phyloP scores from a whole-genome alignment of 1,284 basidiomycete species.

The Tilletia horrida region DNA sequence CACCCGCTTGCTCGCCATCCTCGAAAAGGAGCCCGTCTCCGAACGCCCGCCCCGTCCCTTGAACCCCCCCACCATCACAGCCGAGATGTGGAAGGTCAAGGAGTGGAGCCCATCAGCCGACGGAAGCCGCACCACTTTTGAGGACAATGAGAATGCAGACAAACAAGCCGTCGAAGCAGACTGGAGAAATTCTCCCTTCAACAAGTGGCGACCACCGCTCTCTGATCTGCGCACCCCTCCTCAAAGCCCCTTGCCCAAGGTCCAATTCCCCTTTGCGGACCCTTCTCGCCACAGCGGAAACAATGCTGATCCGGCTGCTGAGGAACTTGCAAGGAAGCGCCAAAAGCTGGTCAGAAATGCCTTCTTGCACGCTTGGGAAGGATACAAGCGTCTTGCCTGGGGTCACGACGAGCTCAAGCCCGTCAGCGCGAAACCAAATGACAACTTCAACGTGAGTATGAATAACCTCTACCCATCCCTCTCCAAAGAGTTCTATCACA shows the following conservation, averaged over 20 bases:
- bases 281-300: slow-evolving; percentile 34
- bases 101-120: slow-evolving; percentile 32
- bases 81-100: slow-evolving; percentile 26
- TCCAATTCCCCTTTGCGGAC: slow-evolving; percentile 43
- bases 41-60: slow-evolving; percentile 12
- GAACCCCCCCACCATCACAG: slow-evolving; percentile 27
- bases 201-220: slow-evolving; percentile 43
- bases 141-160: slow-evolving; percentile 37
- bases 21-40: slow-evolving; percentile 27
- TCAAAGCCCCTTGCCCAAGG: slow-evolving; percentile 26
- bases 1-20: slow-evolving; percentile 24
- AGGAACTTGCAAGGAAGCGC: slow-evolving; percentile 36
- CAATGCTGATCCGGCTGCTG: slow-evolving; percentile 32
- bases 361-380: slow-evolving; percentile 62
- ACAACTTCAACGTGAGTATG: slow-evolving; percentile 49
- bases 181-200: slow-evolving; percentile 34
- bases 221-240: slow-evolving; percentile 24
- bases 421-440: slow-evolving; percentile 44
- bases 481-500: neutral
- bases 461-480: too few relatives aligned
- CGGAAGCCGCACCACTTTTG: slow-evolving; percentile 32
- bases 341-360: slow-evolving; percentile 60
- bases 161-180: slow-evolving; percentile 36
- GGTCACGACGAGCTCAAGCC: slow-evolving; percentile 65
- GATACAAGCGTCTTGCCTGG: slow-evolving; percentile 62